Conservation (phyloP, 176 grass and related monocot species). For the Bolboschoenus planiculmis region DNA sequence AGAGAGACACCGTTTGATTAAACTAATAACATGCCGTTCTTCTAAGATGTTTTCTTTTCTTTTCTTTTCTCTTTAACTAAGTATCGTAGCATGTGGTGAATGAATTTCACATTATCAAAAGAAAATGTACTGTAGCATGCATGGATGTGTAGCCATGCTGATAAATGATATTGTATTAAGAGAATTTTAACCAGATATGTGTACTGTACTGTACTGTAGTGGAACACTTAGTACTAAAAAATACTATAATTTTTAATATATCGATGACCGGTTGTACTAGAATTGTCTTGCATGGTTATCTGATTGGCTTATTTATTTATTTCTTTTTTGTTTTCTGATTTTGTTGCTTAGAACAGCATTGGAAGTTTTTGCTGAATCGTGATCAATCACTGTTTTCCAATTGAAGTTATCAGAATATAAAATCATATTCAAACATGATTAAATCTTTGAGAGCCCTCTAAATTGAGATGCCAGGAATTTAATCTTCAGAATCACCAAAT, state of each 20-base stretch:
- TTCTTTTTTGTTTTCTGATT: background rate
- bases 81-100: too few species aligned
- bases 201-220: background rate
- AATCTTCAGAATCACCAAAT: background rate
- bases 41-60: background rate
- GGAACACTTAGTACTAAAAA: background rate
- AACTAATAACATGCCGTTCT: background rate
- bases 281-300: background rate
- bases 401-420: background rate
- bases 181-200: background rate
- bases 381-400: background rate
- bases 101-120: too few species aligned
- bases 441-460: background rate
- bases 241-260: background rate
- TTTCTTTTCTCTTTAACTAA: background rate
- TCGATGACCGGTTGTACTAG: background rate
- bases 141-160: background rate
- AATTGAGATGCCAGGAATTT: background rate
- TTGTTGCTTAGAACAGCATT: background rate
- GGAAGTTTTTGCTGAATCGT: background rate
- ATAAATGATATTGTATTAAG: background rate
- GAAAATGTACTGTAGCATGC: background rate
- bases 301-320: background rate
- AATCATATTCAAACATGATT: background rate
- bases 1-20: conserved; percentile 35